phyloP scores from a whole-genome alignment of 1,284 basidiomycete genomes.

The Limonomyces culmigenus region DNA sequence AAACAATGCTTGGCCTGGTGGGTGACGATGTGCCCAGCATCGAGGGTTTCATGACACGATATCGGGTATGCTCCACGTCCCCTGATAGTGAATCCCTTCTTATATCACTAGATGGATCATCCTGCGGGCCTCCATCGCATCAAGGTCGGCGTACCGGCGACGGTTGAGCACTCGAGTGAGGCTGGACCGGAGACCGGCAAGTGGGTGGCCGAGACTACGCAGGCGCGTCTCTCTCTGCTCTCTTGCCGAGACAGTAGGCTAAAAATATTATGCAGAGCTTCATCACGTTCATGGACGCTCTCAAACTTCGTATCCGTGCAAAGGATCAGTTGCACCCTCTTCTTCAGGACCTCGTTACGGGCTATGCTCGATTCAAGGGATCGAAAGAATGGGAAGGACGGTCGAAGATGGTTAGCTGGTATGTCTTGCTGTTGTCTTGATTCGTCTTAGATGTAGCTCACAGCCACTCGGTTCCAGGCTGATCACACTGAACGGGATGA shows the following conservation, averaged over 20 bases:
- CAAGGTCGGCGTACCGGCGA: conserved; percentile 88
- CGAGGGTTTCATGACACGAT: conserved; percentile 84
- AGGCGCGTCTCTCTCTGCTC: conserved; percentile 30
- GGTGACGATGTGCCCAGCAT: conserved; percentile 70
- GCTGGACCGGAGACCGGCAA: conserved; percentile 80
- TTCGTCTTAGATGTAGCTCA: not conserved
- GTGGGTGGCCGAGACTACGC: conserved; percentile 97
- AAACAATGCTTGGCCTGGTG: conserved; percentile 90
- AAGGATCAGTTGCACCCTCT: conserved; percentile 97
- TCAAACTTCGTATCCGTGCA: conserved; percentile 82
- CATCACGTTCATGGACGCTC: conserved; percentile 97
- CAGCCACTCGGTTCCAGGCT: conserved; percentile 36
- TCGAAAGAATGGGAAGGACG: conserved; percentile 91
- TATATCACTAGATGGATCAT: conserved; percentile 65
- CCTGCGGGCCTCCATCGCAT: conserved; percentile 86
- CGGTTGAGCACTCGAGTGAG: conserved; percentile 82
- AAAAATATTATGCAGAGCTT: conserved; percentile 53
- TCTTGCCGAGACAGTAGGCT: not conserved
- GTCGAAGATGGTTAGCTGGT: conserved; percentile 89
- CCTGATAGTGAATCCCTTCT: not conserved
- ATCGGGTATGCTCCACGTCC: conserved; percentile 36
- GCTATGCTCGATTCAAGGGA: conserved; percentile 84
- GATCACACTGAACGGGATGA: conserved; percentile 93
- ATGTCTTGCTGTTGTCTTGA: conserved; percentile 11
- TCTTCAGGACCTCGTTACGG: conserved; percentile 84